Evolutionary conservation across 805 yeast species (phyloP), one percentile per base, ranked within the genome.

Genomic region (Candida ascalaphidarum): DNA sequence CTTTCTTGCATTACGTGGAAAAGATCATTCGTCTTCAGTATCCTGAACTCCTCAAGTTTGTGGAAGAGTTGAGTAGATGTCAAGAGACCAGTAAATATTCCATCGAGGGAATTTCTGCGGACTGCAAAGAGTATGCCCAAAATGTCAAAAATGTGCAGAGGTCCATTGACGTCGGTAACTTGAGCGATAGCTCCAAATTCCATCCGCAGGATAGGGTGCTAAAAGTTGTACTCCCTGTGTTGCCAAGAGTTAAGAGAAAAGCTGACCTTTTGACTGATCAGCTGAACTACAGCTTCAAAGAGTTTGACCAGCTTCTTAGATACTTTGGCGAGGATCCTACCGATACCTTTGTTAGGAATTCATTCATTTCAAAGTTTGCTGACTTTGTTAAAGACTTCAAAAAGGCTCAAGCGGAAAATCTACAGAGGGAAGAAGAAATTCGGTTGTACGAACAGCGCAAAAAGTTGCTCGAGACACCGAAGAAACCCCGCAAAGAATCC

Each of bases 1-100:
- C 88, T 1, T 73, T 81, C 40, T 59, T 81, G 41, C 89, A 81
- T 44, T 81, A 78, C 40, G 77, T 81, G 33, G 94, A 81, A 44
- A 75, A 69, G 42, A 61, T 77, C 11, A 55, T 80, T n/a, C 54
- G 94, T 33, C 51, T 57, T 1, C 73, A 76, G 34, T 81, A 77
- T 44, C 80, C 86, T 1, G 81, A 78, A 16, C 55, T 74, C 11
- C 64, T 77, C 34, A 62, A 52, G 3, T 81, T 81, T 50, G 59
- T 77, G 20, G 72, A 72, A 30, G 89, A 81, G 29, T 51, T 81
- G 31, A 44, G 59, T 11, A 68, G 59, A 28, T 62, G 80, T 23
- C 42, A 55, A 15, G 74, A 69, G 14, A 68, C 76, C 11, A 65
- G 81, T 9, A 77, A 77, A 31, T 53, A 74, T 16, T 72, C 82